Conservation (phyloP, 192 early-diverging fungal species). For the Lobosporangium transversale region DNA sequence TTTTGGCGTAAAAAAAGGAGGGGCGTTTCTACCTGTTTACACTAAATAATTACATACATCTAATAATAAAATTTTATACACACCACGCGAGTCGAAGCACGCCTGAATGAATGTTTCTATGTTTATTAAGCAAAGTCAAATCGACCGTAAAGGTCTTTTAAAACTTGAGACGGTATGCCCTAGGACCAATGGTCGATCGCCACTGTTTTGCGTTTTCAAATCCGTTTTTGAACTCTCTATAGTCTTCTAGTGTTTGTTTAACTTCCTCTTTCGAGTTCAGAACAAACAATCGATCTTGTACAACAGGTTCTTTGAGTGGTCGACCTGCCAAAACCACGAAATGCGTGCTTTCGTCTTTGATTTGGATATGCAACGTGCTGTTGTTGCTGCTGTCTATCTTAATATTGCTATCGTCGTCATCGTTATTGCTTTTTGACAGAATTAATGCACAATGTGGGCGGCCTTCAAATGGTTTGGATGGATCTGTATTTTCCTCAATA, state of each 20-base stretch:
- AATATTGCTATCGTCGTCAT: slow-evolving; percentile 6
- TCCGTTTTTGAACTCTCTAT: slow-evolving; percentile 68
- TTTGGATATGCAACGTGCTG: slow-evolving; percentile 15
- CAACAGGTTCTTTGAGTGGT: slow-evolving; percentile 64
- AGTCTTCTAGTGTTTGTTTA: slow-evolving; percentile 65
- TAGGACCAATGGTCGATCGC: slow-evolving; percentile 55
- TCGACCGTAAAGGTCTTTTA: no score
- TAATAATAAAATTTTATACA: no score
- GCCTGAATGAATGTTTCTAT: no score
- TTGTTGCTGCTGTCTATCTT: no score
- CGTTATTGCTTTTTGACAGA: slow-evolving; percentile 12
- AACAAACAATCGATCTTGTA: slow-evolving; percentile 74
- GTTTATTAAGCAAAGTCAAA: no score
- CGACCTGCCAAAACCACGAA: slow-evolving; percentile 29
- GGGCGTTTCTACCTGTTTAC: no score
- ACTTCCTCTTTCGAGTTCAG: slow-evolving; percentile 66
- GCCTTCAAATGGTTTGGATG: slow-evolving; percentile 50
- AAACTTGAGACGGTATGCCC: slow-evolving; percentile 42
- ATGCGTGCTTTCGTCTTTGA: slow-evolving; percentile 24
- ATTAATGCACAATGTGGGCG: slow-evolving; percentile 43
- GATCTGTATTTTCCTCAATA: slow-evolving; percentile 44
- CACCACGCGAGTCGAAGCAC: no score
- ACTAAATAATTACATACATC: no score
- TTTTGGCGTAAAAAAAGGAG: no score
- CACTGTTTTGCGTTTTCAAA: slow-evolving; percentile 73